phyloP scores from a whole-genome alignment of 306 rosid species.

The Prinsepia uniflora region DNA sequence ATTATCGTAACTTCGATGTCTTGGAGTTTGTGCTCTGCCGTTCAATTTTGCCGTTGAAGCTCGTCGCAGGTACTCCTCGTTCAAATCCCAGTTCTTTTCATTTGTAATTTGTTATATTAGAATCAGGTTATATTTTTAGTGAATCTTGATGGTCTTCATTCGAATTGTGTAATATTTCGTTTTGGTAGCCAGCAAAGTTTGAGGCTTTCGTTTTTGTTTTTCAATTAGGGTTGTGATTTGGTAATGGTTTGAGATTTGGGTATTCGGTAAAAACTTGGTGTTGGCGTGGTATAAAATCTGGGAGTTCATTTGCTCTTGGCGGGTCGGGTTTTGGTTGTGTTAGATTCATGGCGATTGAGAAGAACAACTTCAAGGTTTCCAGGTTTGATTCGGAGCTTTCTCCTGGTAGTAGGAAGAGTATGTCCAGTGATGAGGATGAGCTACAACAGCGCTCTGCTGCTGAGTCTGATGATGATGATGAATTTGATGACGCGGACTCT shows the following conservation, averaged over 20 bases:
- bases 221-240: slow-evolving; percentile 27
- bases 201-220: slow-evolving; percentile 1
- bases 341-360: slow-evolving; percentile 93
- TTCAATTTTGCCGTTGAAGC: slow-evolving; percentile 25
- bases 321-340: slow-evolving; percentile 36
- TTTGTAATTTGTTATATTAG: not conserved
- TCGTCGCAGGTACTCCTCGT: slow-evolving; percentile 39
- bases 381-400: slow-evolving; percentile 87
- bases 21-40: slow-evolving; percentile 10
- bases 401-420: slow-evolving; percentile 67
- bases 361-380: slow-evolving; percentile 78
- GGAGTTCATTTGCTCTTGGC: slow-evolving; percentile 25
- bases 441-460: slow-evolving; percentile 61
- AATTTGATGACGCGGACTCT: slow-evolving; percentile 91
- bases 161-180: not conserved
- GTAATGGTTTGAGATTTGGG: slow-evolving; percentile 13
- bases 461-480: slow-evolving; percentile 91
- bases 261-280: slow-evolving; percentile 19
- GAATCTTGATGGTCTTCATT: slow-evolving; percentile 3
- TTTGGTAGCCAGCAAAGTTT: slow-evolving; percentile 6
- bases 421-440: slow-evolving; percentile 92
- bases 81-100: slow-evolving; percentile 3
- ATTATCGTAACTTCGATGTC: slow-evolving; percentile 2
- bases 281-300: not conserved
- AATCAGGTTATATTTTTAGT: not conserved